These are phyloP conservation scores for Sindora glabra DNA, from an alignment of 306 rosid species.

Conservation along the genomic window DNA sequence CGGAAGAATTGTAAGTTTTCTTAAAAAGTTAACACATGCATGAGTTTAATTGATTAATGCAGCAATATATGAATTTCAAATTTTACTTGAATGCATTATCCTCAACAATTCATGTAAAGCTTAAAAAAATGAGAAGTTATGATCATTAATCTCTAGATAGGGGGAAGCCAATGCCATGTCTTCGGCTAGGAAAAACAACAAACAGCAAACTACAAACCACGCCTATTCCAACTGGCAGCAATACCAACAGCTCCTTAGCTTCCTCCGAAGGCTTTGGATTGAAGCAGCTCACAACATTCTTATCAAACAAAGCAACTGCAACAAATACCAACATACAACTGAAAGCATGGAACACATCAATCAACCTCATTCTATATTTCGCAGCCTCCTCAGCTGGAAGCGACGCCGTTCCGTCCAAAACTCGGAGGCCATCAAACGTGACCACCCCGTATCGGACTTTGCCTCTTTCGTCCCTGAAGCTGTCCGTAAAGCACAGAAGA, in stretches of 20 bases:
- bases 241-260: slow-evolving; percentile 40
- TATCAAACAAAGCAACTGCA: slow-evolving; percentile 56
- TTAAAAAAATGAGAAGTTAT: too few relatives aligned
- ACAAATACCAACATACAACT: slow-evolving; percentile 55
- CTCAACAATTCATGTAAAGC: too few relatives aligned
- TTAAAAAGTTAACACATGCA: too few relatives aligned
- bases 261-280: slow-evolving; percentile 62
- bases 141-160: too few relatives aligned
- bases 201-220: too few relatives aligned
- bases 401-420: slow-evolving; percentile 46
- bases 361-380: slow-evolving; percentile 35
- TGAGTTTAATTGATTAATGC: too few relatives aligned
- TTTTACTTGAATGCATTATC: too few relatives aligned
- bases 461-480: slow-evolving; percentile 52
- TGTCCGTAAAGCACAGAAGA: slow-evolving; percentile 63
- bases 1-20: too few relatives aligned
- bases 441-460: slow-evolving; percentile 64
- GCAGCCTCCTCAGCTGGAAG: slow-evolving; percentile 25
- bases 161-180: too few relatives aligned
- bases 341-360: slow-evolving; percentile 72
- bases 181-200: too few relatives aligned
- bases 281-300: slow-evolving; percentile 61
- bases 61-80: too few relatives aligned
- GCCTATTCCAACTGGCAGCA: too few relatives aligned
- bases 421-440: slow-evolving; percentile 57